Conservation (phyloP, 2,329 filamentous ascomycete genomes). For the Arthrocladium fulminans region DNA sequence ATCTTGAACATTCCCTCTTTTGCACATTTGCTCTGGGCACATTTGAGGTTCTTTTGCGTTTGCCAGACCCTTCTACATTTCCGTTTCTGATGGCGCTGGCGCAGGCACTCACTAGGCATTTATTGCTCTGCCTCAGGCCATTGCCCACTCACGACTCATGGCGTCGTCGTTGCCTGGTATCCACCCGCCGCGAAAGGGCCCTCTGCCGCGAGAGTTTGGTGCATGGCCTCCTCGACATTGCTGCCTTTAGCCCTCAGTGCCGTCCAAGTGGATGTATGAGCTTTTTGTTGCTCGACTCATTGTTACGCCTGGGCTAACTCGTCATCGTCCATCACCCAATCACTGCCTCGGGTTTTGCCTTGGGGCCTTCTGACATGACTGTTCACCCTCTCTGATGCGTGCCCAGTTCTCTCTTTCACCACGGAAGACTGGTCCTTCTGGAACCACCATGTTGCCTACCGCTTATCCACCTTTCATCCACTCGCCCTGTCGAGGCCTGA, state of each 20-base stretch:
- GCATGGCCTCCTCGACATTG: neutral
- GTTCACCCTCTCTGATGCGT: neutral
- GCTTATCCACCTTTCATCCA: neutral
- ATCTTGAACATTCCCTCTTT: neutral
- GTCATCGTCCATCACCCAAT: neutral
- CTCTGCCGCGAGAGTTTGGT: neutral
- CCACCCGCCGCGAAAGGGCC: neutral
- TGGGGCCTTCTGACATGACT: neutral
- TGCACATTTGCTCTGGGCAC: neutral
- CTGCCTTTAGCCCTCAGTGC: neutral
- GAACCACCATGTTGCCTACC: neutral
- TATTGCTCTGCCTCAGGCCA: neutral
- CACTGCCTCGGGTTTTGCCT: neutral
- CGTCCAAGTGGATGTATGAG: neutral
- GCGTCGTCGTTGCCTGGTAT: neutral
- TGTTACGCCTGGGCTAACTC: neutral
- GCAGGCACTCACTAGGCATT: neutral
- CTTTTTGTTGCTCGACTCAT: neutral
- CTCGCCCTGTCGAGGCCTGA: neutral
- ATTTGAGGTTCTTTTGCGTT: conserved; percentile 1
- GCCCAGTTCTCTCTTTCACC: neutral
- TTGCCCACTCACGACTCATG: neutral
- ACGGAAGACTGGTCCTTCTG: neutral
- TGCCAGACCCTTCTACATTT: neutral
- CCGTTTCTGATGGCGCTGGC: neutral